Evolutionary conservation across 108 stramenopile genomes (phyloP), one percentile per base, ranked within the genome.

Genomic region (Epipyxis sp.): DNA sequence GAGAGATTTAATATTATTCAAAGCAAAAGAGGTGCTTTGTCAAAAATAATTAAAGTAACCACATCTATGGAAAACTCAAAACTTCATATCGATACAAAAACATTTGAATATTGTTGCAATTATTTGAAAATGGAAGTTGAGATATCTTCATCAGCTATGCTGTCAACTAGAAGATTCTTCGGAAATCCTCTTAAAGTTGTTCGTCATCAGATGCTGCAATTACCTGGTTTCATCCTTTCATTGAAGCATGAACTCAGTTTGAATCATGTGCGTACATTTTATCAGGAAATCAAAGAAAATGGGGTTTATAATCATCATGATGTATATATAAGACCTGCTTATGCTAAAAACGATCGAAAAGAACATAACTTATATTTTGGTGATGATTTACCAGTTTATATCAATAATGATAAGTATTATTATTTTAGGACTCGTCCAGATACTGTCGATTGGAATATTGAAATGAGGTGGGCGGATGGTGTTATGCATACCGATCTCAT

Each of bases 221-320:
- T 50, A 20, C 46, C 46, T 13, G 46, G 13, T 50, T 50, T 6
- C 20, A 20, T 50, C 6, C 20, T 50, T 6, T 6, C 46, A 20
- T 13, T 50, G 13, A 6, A 50, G 46, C 20, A 6, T 6, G n/a
- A n/a, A n/a, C n/a, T n/a, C n/a, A n/a, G n/a, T n/a, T n/a, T n/a
- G n/a, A 13, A 6, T 50, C 20, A 50, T 50, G 20, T 50, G 6
- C 6, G 6, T 67, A 20, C 6, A 6, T 39, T 67, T 67, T 20
- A 43, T 13, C 65, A 67, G 20, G 20, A 6, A 13, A 20, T 43
- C 6, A 67, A 67, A 20, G 13, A 67, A 20, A 67, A 67, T 6
- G 20, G 13, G 20, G 42, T 39, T 67, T 67, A 67, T 67, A 20
- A 67, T 67, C 71, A 74, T 42, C 71, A 74, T 37, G 32, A 74